phyloP scores from a whole-genome alignment of 2,329 filamentous ascomycete species.

The Colletotrichum neosansevieriae region DNA sequence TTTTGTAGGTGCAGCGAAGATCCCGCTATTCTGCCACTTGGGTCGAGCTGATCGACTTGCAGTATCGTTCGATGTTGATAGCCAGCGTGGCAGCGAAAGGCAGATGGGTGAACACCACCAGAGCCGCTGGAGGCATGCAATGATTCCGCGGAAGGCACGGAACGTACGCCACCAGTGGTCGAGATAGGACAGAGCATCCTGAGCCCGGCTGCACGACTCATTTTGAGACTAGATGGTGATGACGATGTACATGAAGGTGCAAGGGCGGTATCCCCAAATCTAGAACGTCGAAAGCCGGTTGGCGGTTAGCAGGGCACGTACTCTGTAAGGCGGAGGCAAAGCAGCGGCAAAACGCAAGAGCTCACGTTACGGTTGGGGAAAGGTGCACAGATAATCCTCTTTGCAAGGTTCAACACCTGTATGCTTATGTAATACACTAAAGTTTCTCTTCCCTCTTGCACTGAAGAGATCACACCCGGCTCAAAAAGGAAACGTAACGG shows the following conservation, averaged over 20 bases:
- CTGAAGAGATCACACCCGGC: too few species aligned
- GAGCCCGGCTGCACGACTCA: slow-evolving; percentile 7
- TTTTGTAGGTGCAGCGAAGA: slow-evolving; percentile 15
- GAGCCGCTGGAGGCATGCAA: slow-evolving; percentile 22
- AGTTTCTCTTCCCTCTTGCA: too few species aligned
- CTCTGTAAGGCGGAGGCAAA: slow-evolving; percentile 19
- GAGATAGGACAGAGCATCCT: slow-evolving; percentile 5
- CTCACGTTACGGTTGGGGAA: background rate
- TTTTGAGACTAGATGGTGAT: slow-evolving; percentile 5
- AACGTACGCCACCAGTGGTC: slow-evolving; percentile 19
- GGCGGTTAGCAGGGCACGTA: slow-evolving; percentile 6
- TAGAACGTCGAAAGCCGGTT: slow-evolving; percentile 31
- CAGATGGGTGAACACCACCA: slow-evolving; percentile 5
- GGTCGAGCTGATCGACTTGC: slow-evolving; percentile 13
- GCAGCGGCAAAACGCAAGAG: slow-evolving; percentile 31
- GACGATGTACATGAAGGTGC: slow-evolving; percentile 18
- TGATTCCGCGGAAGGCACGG: slow-evolving; percentile 20
- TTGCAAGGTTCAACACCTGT: background rate
- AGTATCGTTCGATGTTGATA: slow-evolving; percentile 27
- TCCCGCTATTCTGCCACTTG: slow-evolving; percentile 14
- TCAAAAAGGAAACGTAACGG: too few species aligned
- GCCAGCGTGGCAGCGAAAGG: background rate
- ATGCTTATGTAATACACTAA: background rate
- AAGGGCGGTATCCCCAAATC: slow-evolving; percentile 26
- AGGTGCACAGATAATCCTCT: background rate